Evolutionary conservation across 1,139 yeast species (phyloP), one percentile per base, ranked within the genome.

Genomic region (Hyphopichia burtonii): DNA sequence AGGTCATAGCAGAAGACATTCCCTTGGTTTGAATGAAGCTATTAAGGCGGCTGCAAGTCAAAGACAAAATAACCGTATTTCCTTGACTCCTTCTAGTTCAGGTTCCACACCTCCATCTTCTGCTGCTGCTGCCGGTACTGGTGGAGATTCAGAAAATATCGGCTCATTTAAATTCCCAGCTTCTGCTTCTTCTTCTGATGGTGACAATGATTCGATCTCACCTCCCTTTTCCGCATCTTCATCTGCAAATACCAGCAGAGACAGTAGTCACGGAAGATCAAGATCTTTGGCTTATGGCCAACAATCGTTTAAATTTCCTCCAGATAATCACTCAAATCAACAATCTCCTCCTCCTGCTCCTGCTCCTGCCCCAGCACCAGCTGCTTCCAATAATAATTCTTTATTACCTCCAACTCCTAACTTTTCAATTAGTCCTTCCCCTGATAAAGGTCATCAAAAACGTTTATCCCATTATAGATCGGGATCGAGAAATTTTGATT

Each of bases 21-120:
- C 97, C 0, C 69, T 93, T 47, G 98, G 96, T 2, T 72, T 93
- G 45, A 85, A 85, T 44, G 99, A 93, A 63, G 99, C 99, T n/a
- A 91, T 88, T 55, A 84, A 86, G 53, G 98, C 98, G 4, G 99
- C 99, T 14, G 96, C 96, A 8, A 82, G 81, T 55, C 78, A 72
- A 49, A 91, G 90, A 39, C 96, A 89, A 63, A 61, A 62, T 25
- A 72, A 71, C 46, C 58, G 68, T 49, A 54, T 62, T 27, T 58
- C 72, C 2, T 58, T 67, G 41, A 64, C 77, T 38, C 73, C 76
- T 40, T 51, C 71, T 16, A 54, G 63, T 17, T 54, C 63, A 4
- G 36, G 34, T 34, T 36, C 42, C 9, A 38, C 42, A 7, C 40
- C 47, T 31, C 28, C 39, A n/a, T 41, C 14, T 34, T 25, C 39